These are phyloP conservation scores for Hagleromyces aurorensis DNA, from an alignment of 805 yeast species.

Conservation along the genomic window DNA sequence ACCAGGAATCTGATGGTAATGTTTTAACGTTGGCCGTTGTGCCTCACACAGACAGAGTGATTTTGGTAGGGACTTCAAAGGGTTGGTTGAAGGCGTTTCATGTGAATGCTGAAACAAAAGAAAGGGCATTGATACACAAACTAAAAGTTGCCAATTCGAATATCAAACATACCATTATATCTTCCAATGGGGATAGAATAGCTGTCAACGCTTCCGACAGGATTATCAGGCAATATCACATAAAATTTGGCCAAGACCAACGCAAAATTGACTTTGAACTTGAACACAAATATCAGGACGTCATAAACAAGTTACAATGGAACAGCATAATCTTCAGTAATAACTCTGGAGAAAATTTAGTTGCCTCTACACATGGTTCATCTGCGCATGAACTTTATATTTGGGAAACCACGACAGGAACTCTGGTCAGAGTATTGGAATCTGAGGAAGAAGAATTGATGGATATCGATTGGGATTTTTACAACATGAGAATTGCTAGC, in stretches of 20 bases:
- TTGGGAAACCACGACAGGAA: slow-evolving; percentile 88
- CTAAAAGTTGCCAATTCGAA: slow-evolving; percentile 58
- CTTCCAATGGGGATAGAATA: slow-evolving; percentile 51
- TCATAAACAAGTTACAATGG: slow-evolving; percentile 85
- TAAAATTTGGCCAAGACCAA: slow-evolving; percentile 6
- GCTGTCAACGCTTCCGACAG: slow-evolving; percentile 75
- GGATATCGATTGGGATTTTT: slow-evolving; percentile 80
- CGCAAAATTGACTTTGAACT: slow-evolving; percentile 45
- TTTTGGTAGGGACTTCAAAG: slow-evolving; percentile 71
- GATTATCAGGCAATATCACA: slow-evolving; percentile 50
- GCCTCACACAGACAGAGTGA: slow-evolving; percentile 33
- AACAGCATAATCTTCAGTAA: slow-evolving; percentile 68
- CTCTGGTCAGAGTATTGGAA: slow-evolving; percentile 80
- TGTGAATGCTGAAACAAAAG: slow-evolving; percentile 4
- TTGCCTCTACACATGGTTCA: slow-evolving; percentile 82
- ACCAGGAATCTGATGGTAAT: slow-evolving; percentile 20
- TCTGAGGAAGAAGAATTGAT: slow-evolving; percentile 81
- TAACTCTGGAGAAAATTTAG: slow-evolving; percentile 70
- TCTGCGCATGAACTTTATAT: slow-evolving; percentile 77
- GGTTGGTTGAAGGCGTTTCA: slow-evolving; percentile 59
- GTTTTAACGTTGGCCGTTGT: slow-evolving; percentile 25
- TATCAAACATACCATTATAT: slow-evolving; percentile 57
- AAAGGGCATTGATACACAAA: slow-evolving; percentile 33
- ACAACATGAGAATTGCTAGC: slow-evolving; percentile 65
- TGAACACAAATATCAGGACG: slow-evolving; percentile 82